phyloP scores from a whole-genome alignment of 768 basidiomycete species.

The Boletus coccyginus region DNA sequence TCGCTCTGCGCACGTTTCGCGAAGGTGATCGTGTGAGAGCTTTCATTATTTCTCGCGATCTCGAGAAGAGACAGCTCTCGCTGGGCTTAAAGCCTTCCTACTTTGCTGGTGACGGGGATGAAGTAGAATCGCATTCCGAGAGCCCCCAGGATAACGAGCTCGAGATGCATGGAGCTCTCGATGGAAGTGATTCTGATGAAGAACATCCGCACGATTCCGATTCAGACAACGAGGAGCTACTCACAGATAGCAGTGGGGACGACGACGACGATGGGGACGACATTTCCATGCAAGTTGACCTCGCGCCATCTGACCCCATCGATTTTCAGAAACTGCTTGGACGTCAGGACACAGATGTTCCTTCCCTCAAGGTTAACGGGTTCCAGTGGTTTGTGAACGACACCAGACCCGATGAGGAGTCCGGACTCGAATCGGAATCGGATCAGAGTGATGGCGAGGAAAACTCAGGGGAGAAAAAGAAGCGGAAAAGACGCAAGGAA shows the following conservation, averaged over 20 bases:
- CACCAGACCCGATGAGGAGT: slow-evolving; percentile 37
- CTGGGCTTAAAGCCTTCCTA: slow-evolving; percentile 85
- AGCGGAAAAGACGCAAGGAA: slow-evolving; percentile 64
- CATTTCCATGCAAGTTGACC: slow-evolving; percentile 20
- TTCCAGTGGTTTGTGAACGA: slow-evolving; percentile 68
- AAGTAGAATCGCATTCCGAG: slow-evolving; percentile 32
- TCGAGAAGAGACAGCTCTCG: slow-evolving; percentile 78
- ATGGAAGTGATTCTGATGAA: slow-evolving; percentile 17
- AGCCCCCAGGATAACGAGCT: slow-evolving; percentile 21
- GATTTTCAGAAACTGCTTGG: not conserved
- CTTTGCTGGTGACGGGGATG: slow-evolving; percentile 62
- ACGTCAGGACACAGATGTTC: slow-evolving; percentile 3
- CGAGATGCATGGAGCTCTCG: slow-evolving; percentile 22
- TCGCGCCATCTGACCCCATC: not conserved
- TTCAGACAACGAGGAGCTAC: slow-evolving; percentile 22
- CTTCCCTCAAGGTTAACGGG: slow-evolving; percentile 54
- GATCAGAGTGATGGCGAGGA: slow-evolving; percentile 38
- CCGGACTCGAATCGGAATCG: slow-evolving; percentile 33
- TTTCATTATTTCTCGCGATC: slow-evolving; percentile 67
- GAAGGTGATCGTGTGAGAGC: slow-evolving; percentile 87
- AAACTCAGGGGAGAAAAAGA: slow-evolving; percentile 46
- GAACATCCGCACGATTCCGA: not conserved
- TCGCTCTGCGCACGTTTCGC: slow-evolving; percentile 79
- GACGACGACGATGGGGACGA: slow-evolving; percentile 19
- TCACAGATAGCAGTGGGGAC: slow-evolving; percentile 11